Base-by-base conservation (phyloP, 345 rosid genomes). In the Populus euphratica region DNA sequence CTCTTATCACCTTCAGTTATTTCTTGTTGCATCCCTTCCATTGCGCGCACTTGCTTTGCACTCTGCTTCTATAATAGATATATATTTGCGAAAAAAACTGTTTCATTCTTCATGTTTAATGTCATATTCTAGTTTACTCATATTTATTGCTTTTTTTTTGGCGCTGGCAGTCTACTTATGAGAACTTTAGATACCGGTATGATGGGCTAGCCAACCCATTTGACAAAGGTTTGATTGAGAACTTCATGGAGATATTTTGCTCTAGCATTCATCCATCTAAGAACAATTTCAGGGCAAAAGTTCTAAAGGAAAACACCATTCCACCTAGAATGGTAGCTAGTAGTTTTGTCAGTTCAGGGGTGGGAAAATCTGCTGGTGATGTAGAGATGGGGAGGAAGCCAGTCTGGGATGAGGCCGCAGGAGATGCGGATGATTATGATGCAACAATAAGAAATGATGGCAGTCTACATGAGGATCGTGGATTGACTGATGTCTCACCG, bases 91-190 rank as follows among this genome's bases (percentile, higher is more conserved):
- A 9, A 25, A n/a, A 52, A 63, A 73, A 67, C 65, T 11, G 27
- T 35, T 29, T 8, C 3, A 6, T n/a, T 27, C 52, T 21, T 47
- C 25, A 33, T 20, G n/a, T 49, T 80, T 73, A 72, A 43, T 52
- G 70, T 38, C 62, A 63, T 39, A 25, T 64, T 8, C 17, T 31
- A 17, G n/a, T 41, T 38, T 20, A 12, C 11, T 31, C 2, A 31
- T 39, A 27, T 12, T 35, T 63, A 3, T 11, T 65, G 21, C 23
- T 76, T 69, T 35, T 43, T n/a, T 84, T 64, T 59, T 78, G 70
- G 77, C 75, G 89, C 97, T 79, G 77, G 88, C 97, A 96, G 99
- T 92, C 98, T 38, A 96, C 99, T 0, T 91, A 96, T 41, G 99
- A 96, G 76, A 96, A 93, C 83, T 92, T 92, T 73, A 92, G 95